Conservation (phyloP, 225 moss, liverwort and hornwort genomes). For the Asterella californica region DNA sequence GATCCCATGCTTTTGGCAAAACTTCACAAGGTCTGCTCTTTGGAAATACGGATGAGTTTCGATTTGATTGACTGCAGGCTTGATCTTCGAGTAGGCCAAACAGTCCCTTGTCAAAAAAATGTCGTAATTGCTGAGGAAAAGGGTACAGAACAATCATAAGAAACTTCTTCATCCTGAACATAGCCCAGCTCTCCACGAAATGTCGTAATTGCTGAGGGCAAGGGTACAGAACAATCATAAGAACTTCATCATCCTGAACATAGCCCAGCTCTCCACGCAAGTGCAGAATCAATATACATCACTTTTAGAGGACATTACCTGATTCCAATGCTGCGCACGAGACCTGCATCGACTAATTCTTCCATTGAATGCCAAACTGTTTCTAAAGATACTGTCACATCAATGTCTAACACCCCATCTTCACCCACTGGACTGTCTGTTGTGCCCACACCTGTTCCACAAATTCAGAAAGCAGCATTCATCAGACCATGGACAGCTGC, state of each 20-base stretch:
- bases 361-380: slow-evolving; percentile 91
- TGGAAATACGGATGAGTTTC: slow-evolving; percentile 96
- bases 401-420: slow-evolving; percentile 81
- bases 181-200: slow-evolving; percentile 12
- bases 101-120: slow-evolving; percentile 77
- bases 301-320: slow-evolving; percentile 42
- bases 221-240: not conserved
- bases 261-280: not conserved
- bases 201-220: slow-evolving; percentile 77
- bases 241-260: not conserved
- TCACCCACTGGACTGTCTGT: slow-evolving; percentile 65
- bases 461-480: not conserved
- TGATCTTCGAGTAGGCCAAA: slow-evolving; percentile 88
- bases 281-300: not conserved
- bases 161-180: not conserved
- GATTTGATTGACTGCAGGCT: slow-evolving; percentile 96
- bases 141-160: not conserved
- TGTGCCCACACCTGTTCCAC: slow-evolving; percentile 70
- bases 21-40: slow-evolving; percentile 73
- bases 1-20: slow-evolving; percentile 77
- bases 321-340: slow-evolving; percentile 76
- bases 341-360: slow-evolving; percentile 68
- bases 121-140: slow-evolving; percentile 75
- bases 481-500: not conserved
- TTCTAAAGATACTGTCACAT: slow-evolving; percentile 76